A percentile compares a stretch with the other conserved stretches of the same genome.
Conservation (phyloP, 73 alveolate genomes). For the Tetrahymena borealis region DNA sequence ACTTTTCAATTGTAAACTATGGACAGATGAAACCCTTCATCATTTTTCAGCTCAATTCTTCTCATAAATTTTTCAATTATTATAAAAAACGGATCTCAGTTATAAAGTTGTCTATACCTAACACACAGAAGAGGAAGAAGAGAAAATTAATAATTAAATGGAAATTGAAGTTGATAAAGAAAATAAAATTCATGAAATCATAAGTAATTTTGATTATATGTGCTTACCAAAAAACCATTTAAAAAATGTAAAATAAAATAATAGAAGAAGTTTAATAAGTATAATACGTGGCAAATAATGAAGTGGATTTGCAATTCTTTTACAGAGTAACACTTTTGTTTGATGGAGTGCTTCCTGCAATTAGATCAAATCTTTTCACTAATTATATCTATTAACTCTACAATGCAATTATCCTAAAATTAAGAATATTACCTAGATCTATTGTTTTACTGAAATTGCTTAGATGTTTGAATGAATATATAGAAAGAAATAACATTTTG, state of each 20-base stretch:
- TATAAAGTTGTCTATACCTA: background rate
- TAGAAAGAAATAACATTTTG: background rate
- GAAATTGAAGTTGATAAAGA: background rate
- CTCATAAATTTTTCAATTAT: background rate
- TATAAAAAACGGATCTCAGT: background rate
- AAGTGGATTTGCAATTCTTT: background rate
- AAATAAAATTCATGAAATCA: background rate
- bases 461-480: background rate
- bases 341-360: background rate
- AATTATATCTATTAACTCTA: background rate
- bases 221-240: background rate
- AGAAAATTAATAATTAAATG: background rate
- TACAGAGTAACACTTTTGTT: background rate
- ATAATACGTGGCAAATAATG: background rate
- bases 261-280: background rate
- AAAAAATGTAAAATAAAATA: background rate
- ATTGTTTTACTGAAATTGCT: background rate
- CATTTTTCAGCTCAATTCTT: conserved; percentile 13
- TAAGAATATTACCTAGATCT: background rate
- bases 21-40: conserved; percentile 24
- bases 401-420: background rate
- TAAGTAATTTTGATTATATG: background rate
- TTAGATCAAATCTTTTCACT: background rate
- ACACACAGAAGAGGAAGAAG: background rate
- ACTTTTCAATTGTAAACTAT: conserved; percentile 6